phyloP scores from a whole-genome alignment of 2,329 filamentous ascomycete genomes.

The Cercospora sp. region DNA sequence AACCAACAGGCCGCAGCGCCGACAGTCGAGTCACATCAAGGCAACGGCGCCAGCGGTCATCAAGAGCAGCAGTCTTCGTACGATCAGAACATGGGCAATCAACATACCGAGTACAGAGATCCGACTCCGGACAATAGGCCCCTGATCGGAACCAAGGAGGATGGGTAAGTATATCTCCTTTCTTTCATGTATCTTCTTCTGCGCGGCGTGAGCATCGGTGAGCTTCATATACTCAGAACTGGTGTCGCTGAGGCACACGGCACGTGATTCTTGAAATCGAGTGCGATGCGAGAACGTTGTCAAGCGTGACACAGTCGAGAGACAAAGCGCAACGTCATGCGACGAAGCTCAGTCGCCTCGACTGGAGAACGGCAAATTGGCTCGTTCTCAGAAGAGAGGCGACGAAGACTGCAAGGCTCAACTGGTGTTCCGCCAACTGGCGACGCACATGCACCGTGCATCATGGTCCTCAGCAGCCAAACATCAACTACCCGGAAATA shows the following conservation, averaged over 20 bases:
- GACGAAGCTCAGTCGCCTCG: not conserved
- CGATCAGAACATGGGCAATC: conserved; percentile 34
- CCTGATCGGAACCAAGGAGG: conserved; percentile 76
- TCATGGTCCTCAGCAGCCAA: not conserved
- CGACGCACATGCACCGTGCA: not conserved
- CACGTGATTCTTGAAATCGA: not conserved
- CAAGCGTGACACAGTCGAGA: not conserved
- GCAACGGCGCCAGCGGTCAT: conserved; percentile 25
- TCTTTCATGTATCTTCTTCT: not conserved
- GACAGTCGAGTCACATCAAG: conserved; percentile 21
- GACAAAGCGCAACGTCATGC: not conserved
- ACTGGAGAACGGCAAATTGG: not conserved
- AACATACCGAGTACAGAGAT: conserved; percentile 34
- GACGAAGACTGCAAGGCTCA: not conserved
- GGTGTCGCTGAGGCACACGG: not conserved
- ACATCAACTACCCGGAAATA: not conserved
- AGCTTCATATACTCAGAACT: not conserved
- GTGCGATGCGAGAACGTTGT: not conserved
- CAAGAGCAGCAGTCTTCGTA: conserved; percentile 28
- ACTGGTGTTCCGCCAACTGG: not conserved
- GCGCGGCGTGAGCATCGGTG: conserved; percentile 18
- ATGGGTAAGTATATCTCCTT: conserved; percentile 67
- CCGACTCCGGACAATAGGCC: conserved; percentile 45
- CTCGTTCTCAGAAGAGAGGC: not conserved
- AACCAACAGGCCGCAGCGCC: conserved; percentile 15